Evolutionary conservation across 75 land plant genomes (phyloP), one percentile per base, ranked within the genome.

Genomic region (Isoetes taiwanensis): DNA sequence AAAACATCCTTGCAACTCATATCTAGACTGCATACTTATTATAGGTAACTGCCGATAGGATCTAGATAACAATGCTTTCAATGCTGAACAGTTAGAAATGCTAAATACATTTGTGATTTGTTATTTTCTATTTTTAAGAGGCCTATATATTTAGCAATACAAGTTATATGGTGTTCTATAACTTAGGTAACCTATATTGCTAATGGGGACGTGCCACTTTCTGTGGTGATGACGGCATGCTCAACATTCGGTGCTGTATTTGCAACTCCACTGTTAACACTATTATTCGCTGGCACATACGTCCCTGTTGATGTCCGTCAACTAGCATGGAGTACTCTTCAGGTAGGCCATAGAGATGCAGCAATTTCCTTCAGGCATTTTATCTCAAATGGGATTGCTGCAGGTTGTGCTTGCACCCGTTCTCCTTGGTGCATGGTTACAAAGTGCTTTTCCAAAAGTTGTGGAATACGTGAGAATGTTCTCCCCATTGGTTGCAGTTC

Each of bases 321-420:
- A 23, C 74, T 83, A 42, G 77, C 82, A 12, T n/a, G 74, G 30
- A 87, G 94, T 57, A 78, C 87, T 28, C 52, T 83, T 14, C 79
- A 80, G 75, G 88, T 80, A 10, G 52, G n/a, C 17, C 28, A 12
- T 3, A 27, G 21, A 2, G 1, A 24, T 8, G 9, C 24, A 19
- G 12, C 42, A 40, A 9, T 2, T 61, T 9, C 14, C 12, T n/a
- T 25, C 5, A 25, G 28, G 2, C 6, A 3, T 61, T 26, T 24
- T 61, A 6, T 10, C 24, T 1, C 43, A 28, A 21, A 30, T n/a
- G 34, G 25, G 17, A 31, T 32, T n/a, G 1, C 34, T 61, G 16
- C 63, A 88, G 95, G 82, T 88, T 21, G 84, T 88, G 30, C 77
- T 83, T 34, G 81, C 74, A 59, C 95, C 95, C 39, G 68, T 80